Conservation (phyloP, 2,329 filamentous ascomycete genomes). For the Fusarium sp. region DNA sequence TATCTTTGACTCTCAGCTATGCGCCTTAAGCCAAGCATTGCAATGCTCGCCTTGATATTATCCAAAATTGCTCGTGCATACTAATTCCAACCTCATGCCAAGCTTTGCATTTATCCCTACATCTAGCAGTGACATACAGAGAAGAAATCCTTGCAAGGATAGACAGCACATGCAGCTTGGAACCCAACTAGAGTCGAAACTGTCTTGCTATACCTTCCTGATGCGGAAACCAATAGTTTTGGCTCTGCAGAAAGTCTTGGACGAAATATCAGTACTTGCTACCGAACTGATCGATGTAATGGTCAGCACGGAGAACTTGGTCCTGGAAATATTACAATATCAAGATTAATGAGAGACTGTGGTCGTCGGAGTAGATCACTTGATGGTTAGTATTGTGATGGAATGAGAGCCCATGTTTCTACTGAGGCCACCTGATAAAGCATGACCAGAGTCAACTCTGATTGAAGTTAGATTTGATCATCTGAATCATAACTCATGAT, state of each 20-base stretch:
- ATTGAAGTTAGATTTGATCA: background rate
- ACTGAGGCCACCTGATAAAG: background rate
- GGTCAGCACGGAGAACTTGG: background rate
- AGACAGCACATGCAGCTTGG: slow-evolving; percentile 2
- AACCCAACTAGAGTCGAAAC: background rate
- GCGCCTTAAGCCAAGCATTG: background rate
- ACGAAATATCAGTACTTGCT: background rate
- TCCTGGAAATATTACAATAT: background rate
- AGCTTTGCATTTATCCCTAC: slow-evolving; percentile 9
- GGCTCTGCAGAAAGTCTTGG: background rate
- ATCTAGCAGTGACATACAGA: slow-evolving; percentile 15
- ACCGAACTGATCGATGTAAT: too few relatives aligned
- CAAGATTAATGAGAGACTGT: background rate
- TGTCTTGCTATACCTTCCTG: slow-evolving; percentile 31
- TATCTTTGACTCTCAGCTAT: background rate
- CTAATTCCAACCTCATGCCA: slow-evolving; percentile 3
- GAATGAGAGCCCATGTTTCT: too few relatives aligned
- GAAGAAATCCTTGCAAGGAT: slow-evolving; percentile 4
- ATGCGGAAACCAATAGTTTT: slow-evolving; percentile 8
- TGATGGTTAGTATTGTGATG: background rate
- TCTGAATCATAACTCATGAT: background rate
- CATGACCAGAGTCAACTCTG: background rate
- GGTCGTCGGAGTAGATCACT: background rate
- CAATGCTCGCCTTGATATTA: slow-evolving; percentile 1
- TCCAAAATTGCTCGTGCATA: background rate